A percentile compares a stretch with the other conserved stretches of the same genome.
Evolutionary conservation across 1,284 basidiomycete genomes (phyloP).

Genomic region (Puccinia triticina): DNA sequence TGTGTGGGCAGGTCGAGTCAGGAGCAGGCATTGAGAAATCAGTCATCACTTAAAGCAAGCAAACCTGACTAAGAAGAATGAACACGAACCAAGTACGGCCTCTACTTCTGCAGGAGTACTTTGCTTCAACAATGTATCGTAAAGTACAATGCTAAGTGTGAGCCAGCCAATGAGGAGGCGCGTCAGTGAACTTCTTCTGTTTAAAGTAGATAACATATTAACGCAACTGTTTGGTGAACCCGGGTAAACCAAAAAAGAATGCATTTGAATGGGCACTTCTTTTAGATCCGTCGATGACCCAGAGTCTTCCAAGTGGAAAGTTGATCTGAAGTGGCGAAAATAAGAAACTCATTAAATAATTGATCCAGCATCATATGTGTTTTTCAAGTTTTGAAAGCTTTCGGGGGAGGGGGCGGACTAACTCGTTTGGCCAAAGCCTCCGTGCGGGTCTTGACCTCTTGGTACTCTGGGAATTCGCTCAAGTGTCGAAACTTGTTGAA

Average conservation of each 20-base stretch:
- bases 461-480: constrained; percentile 44
- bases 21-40: constrained; percentile 50
- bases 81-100: constrained; percentile 67
- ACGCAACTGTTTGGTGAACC: constrained; percentile 32
- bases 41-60: constrained; percentile 52
- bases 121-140: constrained; percentile 92
- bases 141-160: constrained; percentile 79
- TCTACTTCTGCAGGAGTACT: constrained; percentile 84
- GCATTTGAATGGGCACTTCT: constrained; percentile 92
- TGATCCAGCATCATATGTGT: neutral
- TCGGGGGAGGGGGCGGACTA: neutral
- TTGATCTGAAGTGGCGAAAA: constrained; percentile 65
- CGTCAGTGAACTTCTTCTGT: constrained; percentile 64
- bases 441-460: constrained; percentile 46
- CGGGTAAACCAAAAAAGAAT: constrained; percentile 59
- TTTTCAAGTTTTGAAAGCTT: neutral
- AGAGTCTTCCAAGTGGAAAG: constrained; percentile 85
- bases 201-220: constrained; percentile 22
- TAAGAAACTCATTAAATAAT: neutral
- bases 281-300: constrained; percentile 96
- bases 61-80: neutral
- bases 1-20: constrained; percentile 47
- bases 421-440: constrained; percentile 41
- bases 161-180: constrained; percentile 9
- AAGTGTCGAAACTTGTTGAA: constrained; percentile 51